A percentile compares a stretch with the other conserved stretches of the same genome.
Evolutionary conservation across 306 rosid genomes (phyloP).

Genomic region (Prinsepia uniflora): DNA sequence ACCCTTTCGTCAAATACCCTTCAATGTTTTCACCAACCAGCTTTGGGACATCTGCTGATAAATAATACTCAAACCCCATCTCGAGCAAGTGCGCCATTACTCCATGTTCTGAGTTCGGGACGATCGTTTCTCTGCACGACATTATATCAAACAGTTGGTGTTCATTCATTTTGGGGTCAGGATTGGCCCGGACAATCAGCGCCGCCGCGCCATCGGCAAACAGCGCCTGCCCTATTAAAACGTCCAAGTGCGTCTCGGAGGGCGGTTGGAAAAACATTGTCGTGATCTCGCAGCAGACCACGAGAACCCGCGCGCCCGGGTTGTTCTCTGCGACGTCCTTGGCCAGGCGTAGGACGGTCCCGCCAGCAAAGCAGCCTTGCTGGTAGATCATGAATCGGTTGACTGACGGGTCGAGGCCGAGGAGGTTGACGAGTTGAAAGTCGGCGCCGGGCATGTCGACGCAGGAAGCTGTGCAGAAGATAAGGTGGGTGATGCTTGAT

Average conservation of each 20-base stretch:
- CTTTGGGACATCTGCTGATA: conserved; percentile 18
- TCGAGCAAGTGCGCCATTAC: conserved; percentile 35
- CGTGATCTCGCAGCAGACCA: conserved; percentile 33
- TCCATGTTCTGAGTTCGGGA: conserved; percentile 34
- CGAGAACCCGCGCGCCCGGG: conserved; percentile 31
- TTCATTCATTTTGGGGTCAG: conserved; percentile 10
- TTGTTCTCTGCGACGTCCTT: conserved; percentile 40
- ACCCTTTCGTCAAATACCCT: conserved; percentile 10
- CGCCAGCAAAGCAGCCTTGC: conserved; percentile 39
- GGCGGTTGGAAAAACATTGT: conserved; percentile 26
- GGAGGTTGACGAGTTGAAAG: conserved; percentile 29
- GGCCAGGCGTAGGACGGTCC: conserved; percentile 32
- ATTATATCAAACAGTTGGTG: conserved; percentile 24
- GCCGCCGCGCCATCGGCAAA: conserved; percentile 39
- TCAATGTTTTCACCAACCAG: conserved; percentile 25
- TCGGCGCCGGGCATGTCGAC: conserved; percentile 43
- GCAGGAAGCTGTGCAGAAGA: conserved; percentile 36
- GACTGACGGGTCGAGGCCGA: conserved; percentile 31
- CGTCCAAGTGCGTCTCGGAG: conserved; percentile 24
- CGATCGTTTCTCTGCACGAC: not conserved
- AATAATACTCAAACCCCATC: conserved; percentile 24
- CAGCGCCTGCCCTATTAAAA: conserved; percentile 41
- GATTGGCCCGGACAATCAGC: conserved; percentile 28
- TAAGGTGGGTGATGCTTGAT: conserved; percentile 38
- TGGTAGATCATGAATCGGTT: conserved; percentile 36